Percentiles rank a stretch among this genome's conserved stretches.
Conservation (phyloP, 768 basidiomycete species). For the Rubroboletus pulcherrimus region DNA sequence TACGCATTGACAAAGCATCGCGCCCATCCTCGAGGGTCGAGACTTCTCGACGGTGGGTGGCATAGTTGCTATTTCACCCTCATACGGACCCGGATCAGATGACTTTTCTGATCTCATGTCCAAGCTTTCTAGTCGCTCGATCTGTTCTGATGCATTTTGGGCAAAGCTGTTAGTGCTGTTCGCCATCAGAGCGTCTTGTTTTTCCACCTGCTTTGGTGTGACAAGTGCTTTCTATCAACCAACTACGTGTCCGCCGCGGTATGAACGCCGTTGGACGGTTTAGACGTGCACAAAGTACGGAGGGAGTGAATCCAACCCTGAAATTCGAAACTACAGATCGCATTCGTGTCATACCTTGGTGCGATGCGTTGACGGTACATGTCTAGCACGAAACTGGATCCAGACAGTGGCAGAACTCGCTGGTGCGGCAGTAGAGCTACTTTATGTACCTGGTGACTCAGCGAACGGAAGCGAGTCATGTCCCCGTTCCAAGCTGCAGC, state of each 20-base stretch:
- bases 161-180: background rate
- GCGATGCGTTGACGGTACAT: background rate
- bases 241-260: background rate
- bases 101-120: background rate
- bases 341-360: background rate
- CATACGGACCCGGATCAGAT: background rate
- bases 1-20: background rate
- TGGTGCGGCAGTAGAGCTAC: too few relatives aligned
- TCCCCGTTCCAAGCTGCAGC: too few relatives aligned
- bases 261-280: background rate
- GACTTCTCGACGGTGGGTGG: background rate
- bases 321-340: background rate
- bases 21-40: too few relatives aligned
- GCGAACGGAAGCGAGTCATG: background rate
- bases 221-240: background rate
- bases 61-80: background rate
- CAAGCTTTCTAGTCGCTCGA: background rate
- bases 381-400: background rate
- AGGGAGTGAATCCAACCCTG: background rate
- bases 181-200: background rate
- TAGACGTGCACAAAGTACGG: background rate
- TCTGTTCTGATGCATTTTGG: background rate
- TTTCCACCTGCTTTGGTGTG: background rate
- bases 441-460: background rate
- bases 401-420: too few relatives aligned